Evolutionary conservation across 768 basidiomycete genomes (phyloP).

Genomic region (Mycena rosella): DNA sequence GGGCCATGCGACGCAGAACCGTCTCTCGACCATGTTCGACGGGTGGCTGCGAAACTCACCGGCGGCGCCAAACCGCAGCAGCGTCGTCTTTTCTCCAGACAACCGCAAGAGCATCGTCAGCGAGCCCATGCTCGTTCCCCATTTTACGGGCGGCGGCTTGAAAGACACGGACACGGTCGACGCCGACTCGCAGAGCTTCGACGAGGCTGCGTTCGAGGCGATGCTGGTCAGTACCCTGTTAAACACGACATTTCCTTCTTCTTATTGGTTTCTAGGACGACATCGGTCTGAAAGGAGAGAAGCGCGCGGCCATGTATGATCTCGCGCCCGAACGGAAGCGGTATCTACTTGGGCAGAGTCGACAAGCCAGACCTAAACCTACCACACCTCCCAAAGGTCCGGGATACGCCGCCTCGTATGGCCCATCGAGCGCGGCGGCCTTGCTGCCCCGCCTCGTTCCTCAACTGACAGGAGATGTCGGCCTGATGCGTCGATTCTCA

Average conservation of each 20-base stretch:
- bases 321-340: slow-evolving; percentile 74
- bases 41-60: slow-evolving; percentile 69
- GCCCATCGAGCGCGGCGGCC: slow-evolving; percentile 68
- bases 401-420: slow-evolving; percentile 64
- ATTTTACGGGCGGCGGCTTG: slow-evolving; percentile 51
- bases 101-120: slow-evolving; percentile 73
- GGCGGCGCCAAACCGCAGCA: slow-evolving; percentile 50
- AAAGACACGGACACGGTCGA: slow-evolving; percentile 41
- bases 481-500: slow-evolving; percentile 77
- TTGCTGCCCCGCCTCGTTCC: slow-evolving; percentile 78
- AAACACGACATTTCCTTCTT: no score
- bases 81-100: slow-evolving; percentile 48
- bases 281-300: slow-evolving; percentile 79
- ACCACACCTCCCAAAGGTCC: slow-evolving; percentile 38
- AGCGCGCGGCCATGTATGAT: slow-evolving; percentile 71
- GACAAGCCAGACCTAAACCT: slow-evolving; percentile 47
- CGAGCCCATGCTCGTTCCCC: slow-evolving; percentile 73
- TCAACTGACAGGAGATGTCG: slow-evolving; percentile 80
- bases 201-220: slow-evolving; percentile 68
- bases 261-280: slow-evolving; percentile 65
- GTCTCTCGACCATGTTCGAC: slow-evolving; percentile 76
- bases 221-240: slow-evolving; percentile 78
- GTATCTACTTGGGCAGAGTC: slow-evolving; percentile 72
- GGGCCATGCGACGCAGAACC: slow-evolving; percentile 55
- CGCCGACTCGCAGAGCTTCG: slow-evolving; percentile 53